phyloP scores from a whole-genome alignment of 2,329 filamentous ascomycete species.

The Myriangium duriaei region DNA sequence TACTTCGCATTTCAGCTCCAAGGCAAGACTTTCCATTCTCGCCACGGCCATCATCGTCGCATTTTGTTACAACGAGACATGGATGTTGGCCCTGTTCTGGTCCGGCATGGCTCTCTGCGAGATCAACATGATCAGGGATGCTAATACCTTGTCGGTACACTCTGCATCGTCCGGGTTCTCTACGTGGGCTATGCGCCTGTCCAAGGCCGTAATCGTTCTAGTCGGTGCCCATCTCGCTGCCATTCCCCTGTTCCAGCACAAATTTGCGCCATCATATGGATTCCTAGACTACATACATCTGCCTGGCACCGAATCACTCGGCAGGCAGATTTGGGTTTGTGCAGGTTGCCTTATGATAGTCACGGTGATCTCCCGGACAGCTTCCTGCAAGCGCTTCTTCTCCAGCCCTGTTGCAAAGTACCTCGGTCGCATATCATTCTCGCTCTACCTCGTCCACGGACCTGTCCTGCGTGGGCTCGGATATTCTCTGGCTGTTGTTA shows the following conservation, averaged over 20 bases:
- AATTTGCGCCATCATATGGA: constrained; percentile 41
- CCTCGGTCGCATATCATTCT: constrained; percentile 48
- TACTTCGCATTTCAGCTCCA: constrained; percentile 4
- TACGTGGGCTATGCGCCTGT: constrained; percentile 35
- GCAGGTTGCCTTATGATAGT: constrained; percentile 43
- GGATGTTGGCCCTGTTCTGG: constrained; percentile 32
- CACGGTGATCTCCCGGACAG: constrained; percentile 36
- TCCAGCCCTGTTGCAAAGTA: constrained; percentile 41
- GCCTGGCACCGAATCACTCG: neutral
- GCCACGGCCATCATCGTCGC: constrained; percentile 52
- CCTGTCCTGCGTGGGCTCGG: constrained; percentile 42
- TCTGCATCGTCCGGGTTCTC: constrained; percentile 7
- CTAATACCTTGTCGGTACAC: neutral
- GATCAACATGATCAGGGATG: constrained; percentile 32
- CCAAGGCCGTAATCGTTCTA: neutral
- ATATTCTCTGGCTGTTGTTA: constrained; percentile 40
- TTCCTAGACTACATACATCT: constrained; percentile 30
- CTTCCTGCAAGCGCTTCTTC: constrained; percentile 38
- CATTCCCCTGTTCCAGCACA: constrained; percentile 5
- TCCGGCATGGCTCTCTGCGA: constrained; percentile 4
- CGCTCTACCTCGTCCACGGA: constrained; percentile 50
- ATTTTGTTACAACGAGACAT: constrained; percentile 31
- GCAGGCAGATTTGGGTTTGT: constrained; percentile 44
- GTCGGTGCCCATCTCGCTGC: constrained; percentile 41
- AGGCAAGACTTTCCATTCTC: constrained; percentile 31